Conservation (phyloP, 208 protist species). For the Acanthamoeba royreba region DNA sequence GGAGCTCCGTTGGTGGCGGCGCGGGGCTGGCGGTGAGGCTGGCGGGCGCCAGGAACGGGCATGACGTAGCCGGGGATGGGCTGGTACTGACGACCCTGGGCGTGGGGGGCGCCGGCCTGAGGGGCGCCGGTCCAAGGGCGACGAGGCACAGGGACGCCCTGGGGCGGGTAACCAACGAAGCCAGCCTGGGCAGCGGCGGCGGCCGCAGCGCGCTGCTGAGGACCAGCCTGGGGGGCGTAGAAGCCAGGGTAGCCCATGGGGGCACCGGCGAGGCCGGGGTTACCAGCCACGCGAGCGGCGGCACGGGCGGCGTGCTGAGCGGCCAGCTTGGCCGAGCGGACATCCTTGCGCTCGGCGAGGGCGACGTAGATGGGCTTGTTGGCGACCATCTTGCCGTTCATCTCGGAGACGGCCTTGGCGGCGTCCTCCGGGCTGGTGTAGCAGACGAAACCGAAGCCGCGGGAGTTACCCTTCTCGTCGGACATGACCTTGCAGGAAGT, state of each 20-base stretch:
- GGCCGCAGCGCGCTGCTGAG: background rate
- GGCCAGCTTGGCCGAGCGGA: slow-evolving; percentile 92
- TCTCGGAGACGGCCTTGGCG: slow-evolving; percentile 94
- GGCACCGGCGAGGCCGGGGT: slow-evolving; percentile 6
- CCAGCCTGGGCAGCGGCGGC: background rate
- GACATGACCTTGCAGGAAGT: slow-evolving; percentile 95
- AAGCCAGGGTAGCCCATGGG: background rate
- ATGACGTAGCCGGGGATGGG: slow-evolving; percentile 16
- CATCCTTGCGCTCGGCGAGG: slow-evolving; percentile 95
- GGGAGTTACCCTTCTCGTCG: slow-evolving; percentile 87
- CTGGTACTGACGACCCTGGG: background rate
- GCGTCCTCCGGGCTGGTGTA: slow-evolving; percentile 96
- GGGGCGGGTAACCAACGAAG: background rate
- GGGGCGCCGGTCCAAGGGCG: background rate
- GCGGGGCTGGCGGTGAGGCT: background rate
- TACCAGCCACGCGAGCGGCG: background rate
- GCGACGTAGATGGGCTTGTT: slow-evolving; percentile 97
- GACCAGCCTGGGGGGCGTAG: background rate
- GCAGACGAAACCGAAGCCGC: slow-evolving; percentile 98
- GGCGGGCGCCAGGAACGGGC: background rate
- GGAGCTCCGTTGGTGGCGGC: background rate
- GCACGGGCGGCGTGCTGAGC: slow-evolving; percentile 82
- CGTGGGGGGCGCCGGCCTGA: background rate
- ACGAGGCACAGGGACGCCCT: background rate
- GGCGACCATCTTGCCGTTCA: slow-evolving; percentile 95